A percentile compares a stretch with the other conserved stretches of the same genome.
phyloP scores from a whole-genome alignment of 768 basidiomycete genomes.

The Tulasnella calospora region DNA sequence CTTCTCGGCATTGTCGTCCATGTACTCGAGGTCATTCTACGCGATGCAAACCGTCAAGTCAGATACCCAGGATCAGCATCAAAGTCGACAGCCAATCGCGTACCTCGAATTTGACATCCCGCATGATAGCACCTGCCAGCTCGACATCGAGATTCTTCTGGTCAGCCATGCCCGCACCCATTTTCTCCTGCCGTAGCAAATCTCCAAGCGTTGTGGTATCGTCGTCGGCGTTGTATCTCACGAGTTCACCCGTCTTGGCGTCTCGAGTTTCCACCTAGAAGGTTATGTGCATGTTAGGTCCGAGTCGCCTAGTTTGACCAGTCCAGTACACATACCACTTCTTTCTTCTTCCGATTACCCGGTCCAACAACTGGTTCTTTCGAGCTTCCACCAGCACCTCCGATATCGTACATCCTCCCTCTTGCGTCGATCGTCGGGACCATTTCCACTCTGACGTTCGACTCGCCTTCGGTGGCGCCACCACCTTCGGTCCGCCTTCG shows the following conservation, averaged over 20 bases:
- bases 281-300: not conserved
- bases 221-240: conserved; percentile 88
- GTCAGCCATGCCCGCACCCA: conserved; percentile 81
- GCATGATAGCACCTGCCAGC: conserved; percentile 80
- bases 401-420: conserved; percentile 87
- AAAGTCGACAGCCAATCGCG: conserved; percentile 29
- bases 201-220: conserved; percentile 77
- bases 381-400: conserved; percentile 44
- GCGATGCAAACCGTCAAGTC: not conserved
- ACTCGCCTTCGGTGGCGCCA: conserved; percentile 32
- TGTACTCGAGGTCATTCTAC: conserved; percentile 85
- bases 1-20: conserved; percentile 94
- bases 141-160: conserved; percentile 89
- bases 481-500: conserved; percentile 40
- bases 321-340: conserved; percentile 44
- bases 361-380: conserved; percentile 49
- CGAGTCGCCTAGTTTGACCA: not conserved
- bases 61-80: not conserved
- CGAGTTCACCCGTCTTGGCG: conserved; percentile 79
- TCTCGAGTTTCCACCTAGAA: conserved; percentile 81
- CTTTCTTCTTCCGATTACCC: conserved; percentile 77
- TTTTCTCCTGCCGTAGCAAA: conserved; percentile 87
- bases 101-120: conserved; percentile 84
- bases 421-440: conserved; percentile 82
- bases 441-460: conserved; percentile 60